Conservation (phyloP, 2,329 filamentous ascomycete species). For the Sporothrix mexicana region DNA sequence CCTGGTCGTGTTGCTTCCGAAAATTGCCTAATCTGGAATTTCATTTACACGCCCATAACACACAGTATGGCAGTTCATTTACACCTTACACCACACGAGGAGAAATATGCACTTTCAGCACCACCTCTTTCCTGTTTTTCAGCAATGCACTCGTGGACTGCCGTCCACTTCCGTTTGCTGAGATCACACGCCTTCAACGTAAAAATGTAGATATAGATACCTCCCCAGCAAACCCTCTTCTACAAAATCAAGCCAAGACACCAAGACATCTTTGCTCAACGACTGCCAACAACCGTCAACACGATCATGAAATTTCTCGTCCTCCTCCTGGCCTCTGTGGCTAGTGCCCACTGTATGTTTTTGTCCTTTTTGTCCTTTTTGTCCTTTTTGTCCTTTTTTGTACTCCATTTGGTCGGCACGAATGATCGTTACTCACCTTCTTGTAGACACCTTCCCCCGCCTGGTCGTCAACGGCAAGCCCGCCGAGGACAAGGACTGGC, state of each 20-base stretch:
- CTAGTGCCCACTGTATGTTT: constrained; percentile 41
- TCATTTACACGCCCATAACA: not conserved
- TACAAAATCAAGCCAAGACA: constrained; percentile 1
- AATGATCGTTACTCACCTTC: not conserved
- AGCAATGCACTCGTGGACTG: not conserved
- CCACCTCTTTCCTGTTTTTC: not conserved
- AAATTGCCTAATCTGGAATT: constrained; percentile 16
- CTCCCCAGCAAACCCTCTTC: not conserved
- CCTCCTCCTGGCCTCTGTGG: constrained; percentile 39
- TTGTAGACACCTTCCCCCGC: constrained; percentile 38
- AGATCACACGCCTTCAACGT: no score
- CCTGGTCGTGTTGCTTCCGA: not conserved
- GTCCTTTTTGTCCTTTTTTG: not conserved
- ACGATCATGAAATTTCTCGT: constrained; percentile 39
- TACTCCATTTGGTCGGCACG: no score
- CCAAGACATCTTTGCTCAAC: not conserved
- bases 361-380: not conserved
- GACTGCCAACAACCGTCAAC: not conserved
- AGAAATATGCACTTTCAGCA: not conserved
- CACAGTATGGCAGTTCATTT: not conserved
- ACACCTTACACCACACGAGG: not conserved
- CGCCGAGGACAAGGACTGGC: constrained; percentile 41
- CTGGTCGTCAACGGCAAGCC: constrained; percentile 36
- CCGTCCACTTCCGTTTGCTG: constrained; percentile 3
- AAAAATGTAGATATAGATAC: no score